Evolutionary conservation across 1,139 yeast species (phyloP), one percentile per base, ranked within the genome.

Genomic region (Casaregolazyma lundiana): DNA sequence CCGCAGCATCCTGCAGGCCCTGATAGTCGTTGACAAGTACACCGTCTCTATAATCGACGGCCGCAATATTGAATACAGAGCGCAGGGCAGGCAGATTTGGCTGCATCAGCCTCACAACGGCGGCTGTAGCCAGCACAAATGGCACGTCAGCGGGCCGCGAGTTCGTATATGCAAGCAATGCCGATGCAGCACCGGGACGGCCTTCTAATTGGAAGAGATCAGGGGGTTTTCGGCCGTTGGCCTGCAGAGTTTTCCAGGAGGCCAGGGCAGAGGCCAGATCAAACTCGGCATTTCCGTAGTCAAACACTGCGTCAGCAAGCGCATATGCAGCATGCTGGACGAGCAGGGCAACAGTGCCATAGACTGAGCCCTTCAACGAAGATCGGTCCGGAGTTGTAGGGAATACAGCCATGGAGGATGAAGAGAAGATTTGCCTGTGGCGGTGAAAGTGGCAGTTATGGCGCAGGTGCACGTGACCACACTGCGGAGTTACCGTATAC

Each of bases 181-280:
- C 78, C 55, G 80, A 76, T 40, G 92, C 86, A 26, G 96, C 95
- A 56, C 97, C 97, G 1, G 84, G 72, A 63, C 96, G 78, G 41
- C 87, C 78, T 62, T 89, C 89, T 51, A 88, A 75, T 59, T 73
- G 71, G 63, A 75, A 74, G 58, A 78, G 67, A 48, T 71, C 72
- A 39, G 88, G 90, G 46, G 78, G 78, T 37, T 65, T 68, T 15
- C 83, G 84, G 45, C 67, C 64, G 7, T 78, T 71, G 60, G 84
- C 84, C 44, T 62, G 61, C 60, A 76, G 76, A 38, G 50, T 37
- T 16, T 44, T 64, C 96, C 96, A 87, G 45, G 74, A 65, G 54
- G 73, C 72, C 53, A 86, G 64, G 43, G 81, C 75, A 17, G 76
- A 68, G 61, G 84, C 92, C 45, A 84, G 68, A 49, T 78, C 71